phyloP scores from a whole-genome alignment of 176 grass and related monocot species.

The Oryza coarctata region DNA sequence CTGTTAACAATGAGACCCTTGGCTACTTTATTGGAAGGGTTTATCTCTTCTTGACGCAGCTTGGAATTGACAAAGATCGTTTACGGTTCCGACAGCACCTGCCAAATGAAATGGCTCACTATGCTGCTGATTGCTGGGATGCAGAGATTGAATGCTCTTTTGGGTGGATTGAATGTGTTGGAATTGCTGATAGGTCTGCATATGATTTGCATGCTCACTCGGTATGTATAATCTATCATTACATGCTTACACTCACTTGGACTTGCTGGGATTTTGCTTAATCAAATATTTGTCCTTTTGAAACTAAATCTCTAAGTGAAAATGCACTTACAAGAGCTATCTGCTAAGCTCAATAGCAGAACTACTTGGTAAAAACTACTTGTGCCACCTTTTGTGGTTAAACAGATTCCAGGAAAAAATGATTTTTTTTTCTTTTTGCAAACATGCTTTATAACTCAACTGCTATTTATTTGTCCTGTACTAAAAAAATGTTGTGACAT shows the following conservation, averaged over 20 bases:
- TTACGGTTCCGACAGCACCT: constrained; percentile 86
- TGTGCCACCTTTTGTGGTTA: background rate
- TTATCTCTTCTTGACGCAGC: constrained; percentile 77
- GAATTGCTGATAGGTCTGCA: constrained; percentile 97
- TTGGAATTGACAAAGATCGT: constrained; percentile 90
- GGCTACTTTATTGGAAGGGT: constrained; percentile 93
- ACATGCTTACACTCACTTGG: background rate
- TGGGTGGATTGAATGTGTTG: constrained; percentile 98
- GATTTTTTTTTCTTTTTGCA: background rate
- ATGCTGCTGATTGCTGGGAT: constrained; percentile 99
- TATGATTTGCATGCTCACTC: constrained; percentile 87
- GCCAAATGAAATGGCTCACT: constrained; percentile 98
- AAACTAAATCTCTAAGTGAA: background rate
- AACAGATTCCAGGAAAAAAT: background rate
- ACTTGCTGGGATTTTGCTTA: background rate
- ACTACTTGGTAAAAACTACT: background rate
- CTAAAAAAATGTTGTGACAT: no score
- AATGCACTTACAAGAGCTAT: background rate
- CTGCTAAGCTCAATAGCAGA: background rate
- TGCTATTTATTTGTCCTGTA: background rate
- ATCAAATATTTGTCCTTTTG: background rate
- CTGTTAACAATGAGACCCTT: constrained; percentile 92
- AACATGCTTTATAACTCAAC: constrained; percentile 1
- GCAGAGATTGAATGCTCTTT: constrained; percentile 97
- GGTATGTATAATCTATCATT: constrained; percentile 38